These are phyloP conservation scores for Spiromastix sp. DNA, from an alignment of 2,329 filamentous ascomycete genomes.

Conservation along the genomic window DNA sequence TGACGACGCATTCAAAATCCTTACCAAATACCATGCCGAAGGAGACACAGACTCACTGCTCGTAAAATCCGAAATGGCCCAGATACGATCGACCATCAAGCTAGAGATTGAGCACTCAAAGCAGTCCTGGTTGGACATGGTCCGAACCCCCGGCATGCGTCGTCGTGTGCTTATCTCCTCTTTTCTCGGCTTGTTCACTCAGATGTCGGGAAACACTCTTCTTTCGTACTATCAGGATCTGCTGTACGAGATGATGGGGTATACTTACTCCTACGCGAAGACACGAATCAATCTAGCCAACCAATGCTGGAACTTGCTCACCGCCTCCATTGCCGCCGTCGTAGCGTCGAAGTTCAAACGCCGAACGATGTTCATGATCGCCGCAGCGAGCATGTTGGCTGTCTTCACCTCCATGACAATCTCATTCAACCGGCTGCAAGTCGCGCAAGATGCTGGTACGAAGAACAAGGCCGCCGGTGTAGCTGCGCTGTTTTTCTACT, in stretches of 20 bases:
- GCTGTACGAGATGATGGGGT: constrained; percentile 25
- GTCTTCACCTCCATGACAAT: constrained; percentile 50
- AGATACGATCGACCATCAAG: constrained; percentile 46
- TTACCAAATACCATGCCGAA: constrained; percentile 37
- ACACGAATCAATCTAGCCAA: constrained; percentile 22
- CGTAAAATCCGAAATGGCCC: constrained; percentile 47
- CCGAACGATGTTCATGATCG: constrained; percentile 35
- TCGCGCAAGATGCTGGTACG: constrained; percentile 22
- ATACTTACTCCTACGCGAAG: constrained; percentile 22
- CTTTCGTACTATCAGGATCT: constrained; percentile 21
- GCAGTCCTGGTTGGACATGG: constrained; percentile 19
- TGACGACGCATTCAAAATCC: constrained; percentile 17
- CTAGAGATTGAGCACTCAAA: constrained; percentile 41
- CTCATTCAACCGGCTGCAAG: constrained; percentile 31
- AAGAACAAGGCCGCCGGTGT: constrained; percentile 29
- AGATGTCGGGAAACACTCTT: constrained; percentile 32
- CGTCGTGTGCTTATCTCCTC: constrained; percentile 21
- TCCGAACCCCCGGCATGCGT: constrained; percentile 21
- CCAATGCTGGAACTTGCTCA: constrained; percentile 29
- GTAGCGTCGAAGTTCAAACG: constrained; percentile 28
- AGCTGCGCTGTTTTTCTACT: constrained; percentile 47
- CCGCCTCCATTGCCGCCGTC: constrained; percentile 25
- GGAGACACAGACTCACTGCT: constrained; percentile 39
- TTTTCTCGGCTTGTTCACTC: constrained; percentile 26
- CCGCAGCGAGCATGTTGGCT: constrained; percentile 39